Base-by-base conservation (phyloP, 2,329 filamentous ascomycete species). In the Fusarium torulosum region DNA sequence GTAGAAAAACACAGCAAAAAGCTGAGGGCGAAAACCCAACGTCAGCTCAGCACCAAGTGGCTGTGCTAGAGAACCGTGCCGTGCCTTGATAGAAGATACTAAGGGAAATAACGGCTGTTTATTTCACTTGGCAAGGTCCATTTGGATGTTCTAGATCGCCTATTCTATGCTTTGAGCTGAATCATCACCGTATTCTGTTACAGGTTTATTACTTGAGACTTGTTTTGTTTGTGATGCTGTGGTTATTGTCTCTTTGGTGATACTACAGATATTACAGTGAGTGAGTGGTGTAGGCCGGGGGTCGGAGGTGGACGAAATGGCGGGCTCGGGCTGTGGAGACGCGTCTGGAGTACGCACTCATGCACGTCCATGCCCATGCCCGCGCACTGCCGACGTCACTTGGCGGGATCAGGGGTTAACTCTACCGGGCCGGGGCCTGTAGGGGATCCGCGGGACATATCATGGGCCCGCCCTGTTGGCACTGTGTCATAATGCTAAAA, bases 31-130 rank as follows among this genome's bases (percentile, higher is more conserved):
- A 72, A 72, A 60, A 66, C 53, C 59, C 55, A 74, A 72, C 71
- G 71, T 73, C 71, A 73, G 71, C 71, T 63, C 69, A 73, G 63
- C 44, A 21, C 59, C 29, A 49, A 61, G 71, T 54, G 71, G 67
- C 60, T 63, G 60, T 63, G 60, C 59, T 46, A 27, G 21, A 40
- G 47, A 40, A 50, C 35, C 43, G 19, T 42, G 23, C 37, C 31
- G 29, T 40, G 44, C 38, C 23, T 17, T 9, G 20, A 25, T 53
- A 40, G 27, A 29, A 29, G 27, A 11, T 4, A 29, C 27, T 29
- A 29, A 29, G 3, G 27, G 27, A 29, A 29, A 46, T 35, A 52
- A 63, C 52, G 55, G 49, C 51, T 47, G 59, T 54, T 53, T 46
- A 52, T 62, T 67, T 33, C 43, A 38, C 63, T 45, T 64, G 66